These are phyloP conservation scores for Phanerochaete carnosa DNA, from an alignment of 768 basidiomycete species.

Conservation along the genomic window DNA sequence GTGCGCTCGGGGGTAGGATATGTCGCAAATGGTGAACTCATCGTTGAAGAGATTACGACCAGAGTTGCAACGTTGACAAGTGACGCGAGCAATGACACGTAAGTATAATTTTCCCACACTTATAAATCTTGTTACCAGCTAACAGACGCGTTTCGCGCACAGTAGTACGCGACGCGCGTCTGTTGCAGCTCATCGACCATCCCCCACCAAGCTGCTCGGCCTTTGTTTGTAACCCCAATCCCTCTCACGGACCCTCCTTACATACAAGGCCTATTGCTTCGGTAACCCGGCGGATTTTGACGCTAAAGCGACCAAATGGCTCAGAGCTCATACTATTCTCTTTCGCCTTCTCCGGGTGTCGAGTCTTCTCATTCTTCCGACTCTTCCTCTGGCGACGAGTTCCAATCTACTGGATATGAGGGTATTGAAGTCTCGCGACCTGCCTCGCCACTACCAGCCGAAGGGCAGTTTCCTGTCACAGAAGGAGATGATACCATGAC, in stretches of 20 bases:
- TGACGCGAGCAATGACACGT: too few relatives aligned
- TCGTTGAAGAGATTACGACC: constrained; percentile 2
- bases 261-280: not conserved
- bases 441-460: constrained; percentile 33
- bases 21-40: constrained; percentile 25
- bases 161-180: too few relatives aligned
- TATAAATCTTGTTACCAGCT: too few relatives aligned
- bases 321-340: constrained; percentile 31
- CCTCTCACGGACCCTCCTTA: too few relatives aligned
- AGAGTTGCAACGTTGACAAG: too few relatives aligned
- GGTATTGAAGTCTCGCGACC: constrained; percentile 31
- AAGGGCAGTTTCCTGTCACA: constrained; percentile 6
- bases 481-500: constrained; percentile 54
- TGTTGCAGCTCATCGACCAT: too few relatives aligned
- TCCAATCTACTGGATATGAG: constrained; percentile 4
- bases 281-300: not conserved
- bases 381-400: constrained; percentile 21
- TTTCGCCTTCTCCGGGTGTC: constrained; percentile 35
- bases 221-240: too few relatives aligned
- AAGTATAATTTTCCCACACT: too few relatives aligned
- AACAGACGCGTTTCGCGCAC: too few relatives aligned
- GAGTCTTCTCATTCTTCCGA: constrained; percentile 22
- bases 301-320: constrained; percentile 19
- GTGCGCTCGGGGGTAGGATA: constrained; percentile 24
- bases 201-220: too few relatives aligned